Percentiles rank a stretch among this genome's conserved stretches.
Conservation (phyloP, 192 early-diverging fungal species). For the Gaertneriomyces sp. region DNA sequence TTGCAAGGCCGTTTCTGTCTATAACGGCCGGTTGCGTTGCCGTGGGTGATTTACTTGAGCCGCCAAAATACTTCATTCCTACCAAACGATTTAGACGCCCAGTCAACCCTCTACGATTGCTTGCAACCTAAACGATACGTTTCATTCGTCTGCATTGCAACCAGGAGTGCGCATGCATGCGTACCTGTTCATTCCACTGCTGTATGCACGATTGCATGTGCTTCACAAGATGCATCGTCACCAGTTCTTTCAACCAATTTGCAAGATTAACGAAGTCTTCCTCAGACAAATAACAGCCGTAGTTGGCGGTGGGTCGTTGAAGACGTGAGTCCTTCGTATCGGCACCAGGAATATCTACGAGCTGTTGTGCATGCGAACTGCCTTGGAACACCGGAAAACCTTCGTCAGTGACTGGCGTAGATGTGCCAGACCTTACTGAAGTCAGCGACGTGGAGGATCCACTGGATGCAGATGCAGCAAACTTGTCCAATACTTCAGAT, state of each 20-base stretch:
- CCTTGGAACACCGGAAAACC: slow-evolving; percentile 30
- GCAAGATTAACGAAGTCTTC: slow-evolving; percentile 54
- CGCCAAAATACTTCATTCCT: slow-evolving; percentile 79
- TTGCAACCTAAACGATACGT: slow-evolving; percentile 55
- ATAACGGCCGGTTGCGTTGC: slow-evolving; percentile 16
- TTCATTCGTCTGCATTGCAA: too few relatives aligned
- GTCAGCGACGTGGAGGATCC: slow-evolving; percentile 18
- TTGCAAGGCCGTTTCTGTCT: slow-evolving; percentile 6
- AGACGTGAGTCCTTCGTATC: neutral
- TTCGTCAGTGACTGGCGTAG: slow-evolving; percentile 26
- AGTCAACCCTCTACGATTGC: slow-evolving; percentile 79
- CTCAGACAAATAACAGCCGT: slow-evolving; percentile 51
- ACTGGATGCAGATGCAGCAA: neutral
- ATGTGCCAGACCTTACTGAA: slow-evolving; percentile 5
- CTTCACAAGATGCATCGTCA: slow-evolving; percentile 74
- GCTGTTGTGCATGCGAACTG: neutral
- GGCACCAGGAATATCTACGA: neutral
- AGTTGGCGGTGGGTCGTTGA: slow-evolving; percentile 14
- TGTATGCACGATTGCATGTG: slow-evolving; percentile 86
- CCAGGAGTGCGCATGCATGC: neutral
- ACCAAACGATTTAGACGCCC: slow-evolving; percentile 79
- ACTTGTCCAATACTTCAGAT: slow-evolving; percentile 32
- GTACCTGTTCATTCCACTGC: slow-evolving; percentile 81
- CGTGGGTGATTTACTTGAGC: slow-evolving; percentile 24
- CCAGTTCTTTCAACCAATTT: slow-evolving; percentile 56